These are phyloP conservation scores for Leucosporidium yakuticum DNA, from an alignment of 768 basidiomycete genomes.

Conservation along the genomic window DNA sequence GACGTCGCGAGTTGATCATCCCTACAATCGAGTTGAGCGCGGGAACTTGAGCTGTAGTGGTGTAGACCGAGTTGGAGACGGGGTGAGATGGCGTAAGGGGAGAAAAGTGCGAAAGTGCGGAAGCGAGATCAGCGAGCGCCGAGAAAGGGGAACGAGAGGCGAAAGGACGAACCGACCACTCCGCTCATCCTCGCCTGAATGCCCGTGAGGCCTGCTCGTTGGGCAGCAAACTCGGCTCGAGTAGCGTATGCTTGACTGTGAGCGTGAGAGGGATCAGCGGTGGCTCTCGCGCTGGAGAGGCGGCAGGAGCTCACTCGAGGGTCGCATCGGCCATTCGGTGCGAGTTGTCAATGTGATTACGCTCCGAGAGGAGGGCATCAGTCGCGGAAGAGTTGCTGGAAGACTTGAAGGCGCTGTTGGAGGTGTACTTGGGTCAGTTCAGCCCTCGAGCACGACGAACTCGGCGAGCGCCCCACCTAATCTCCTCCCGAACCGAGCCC, in stretches of 20 bases:
- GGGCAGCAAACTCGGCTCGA: conserved; percentile 80
- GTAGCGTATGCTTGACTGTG: conserved; percentile 94
- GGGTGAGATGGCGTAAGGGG: too few species aligned
- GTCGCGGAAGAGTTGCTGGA: conserved; percentile 41
- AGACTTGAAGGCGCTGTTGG: conserved; percentile 31
- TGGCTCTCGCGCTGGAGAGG: background rate
- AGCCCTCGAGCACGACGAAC: background rate
- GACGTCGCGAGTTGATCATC: conserved; percentile 86
- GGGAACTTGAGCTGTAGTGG: conserved; percentile 54
- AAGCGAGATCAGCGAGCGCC: background rate
- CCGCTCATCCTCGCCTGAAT: conserved; percentile 79
- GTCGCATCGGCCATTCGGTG: conserved; percentile 92
- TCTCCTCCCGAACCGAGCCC: conserved; percentile 87
- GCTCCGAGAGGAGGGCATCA: conserved; percentile 79
- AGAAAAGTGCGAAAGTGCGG: too few species aligned
- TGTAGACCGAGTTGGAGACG: background rate
- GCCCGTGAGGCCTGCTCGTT: conserved; percentile 64
- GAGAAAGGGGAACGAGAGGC: background rate
- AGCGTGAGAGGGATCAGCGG: background rate
- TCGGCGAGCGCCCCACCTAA: conserved; percentile 60
- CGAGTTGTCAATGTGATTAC: conserved; percentile 81
- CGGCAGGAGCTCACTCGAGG: conserved; percentile 59
- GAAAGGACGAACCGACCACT: conserved; percentile 62
- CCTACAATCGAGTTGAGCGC: conserved; percentile 82
- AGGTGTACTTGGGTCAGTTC: background rate